These are phyloP conservation scores for Carex kokanica DNA, from an alignment of 176 grass and related monocot species.

Conservation along the genomic window DNA sequence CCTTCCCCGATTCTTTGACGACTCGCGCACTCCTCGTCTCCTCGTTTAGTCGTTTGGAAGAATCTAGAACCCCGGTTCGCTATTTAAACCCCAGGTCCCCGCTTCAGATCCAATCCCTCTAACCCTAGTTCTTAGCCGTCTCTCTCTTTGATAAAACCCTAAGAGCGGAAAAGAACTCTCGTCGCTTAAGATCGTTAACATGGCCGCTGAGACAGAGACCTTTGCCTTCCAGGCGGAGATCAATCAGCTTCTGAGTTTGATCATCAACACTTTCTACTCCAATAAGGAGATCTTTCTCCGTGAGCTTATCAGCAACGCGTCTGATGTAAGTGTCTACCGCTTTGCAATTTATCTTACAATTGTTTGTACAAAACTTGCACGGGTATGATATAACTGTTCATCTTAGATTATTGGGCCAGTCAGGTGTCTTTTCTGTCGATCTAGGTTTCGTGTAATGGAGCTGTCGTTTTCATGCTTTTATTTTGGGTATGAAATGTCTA, in stretches of 20 bases:
- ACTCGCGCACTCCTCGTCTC: background rate
- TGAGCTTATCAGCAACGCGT: constrained; percentile 88
- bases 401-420: background rate
- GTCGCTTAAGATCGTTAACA: constrained; percentile 15
- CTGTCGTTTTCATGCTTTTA: constrained; percentile 1
- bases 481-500: background rate
- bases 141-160: background rate
- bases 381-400: background rate
- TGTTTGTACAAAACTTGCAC: background rate
- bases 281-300: constrained; percentile 99
- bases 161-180: background rate
- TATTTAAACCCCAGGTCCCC: background rate
- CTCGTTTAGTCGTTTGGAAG: constrained; percentile 45
- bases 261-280: constrained; percentile 99
- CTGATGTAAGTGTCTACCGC: constrained; percentile 39
- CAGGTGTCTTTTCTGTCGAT: background rate
- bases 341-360: background rate
- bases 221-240: constrained; percentile 99
- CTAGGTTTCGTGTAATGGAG: background rate
- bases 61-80: constrained; percentile 51
- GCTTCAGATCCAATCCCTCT: background rate
- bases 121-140: constrained; percentile 39
- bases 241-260: constrained; percentile 86
- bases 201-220: constrained; percentile 86
- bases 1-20: constrained; percentile 1